Percentiles rank a stretch among this genome's conserved stretches.
phyloP scores from a whole-genome alignment of 305 asterid genomes.

The Salvia sclarea region DNA sequence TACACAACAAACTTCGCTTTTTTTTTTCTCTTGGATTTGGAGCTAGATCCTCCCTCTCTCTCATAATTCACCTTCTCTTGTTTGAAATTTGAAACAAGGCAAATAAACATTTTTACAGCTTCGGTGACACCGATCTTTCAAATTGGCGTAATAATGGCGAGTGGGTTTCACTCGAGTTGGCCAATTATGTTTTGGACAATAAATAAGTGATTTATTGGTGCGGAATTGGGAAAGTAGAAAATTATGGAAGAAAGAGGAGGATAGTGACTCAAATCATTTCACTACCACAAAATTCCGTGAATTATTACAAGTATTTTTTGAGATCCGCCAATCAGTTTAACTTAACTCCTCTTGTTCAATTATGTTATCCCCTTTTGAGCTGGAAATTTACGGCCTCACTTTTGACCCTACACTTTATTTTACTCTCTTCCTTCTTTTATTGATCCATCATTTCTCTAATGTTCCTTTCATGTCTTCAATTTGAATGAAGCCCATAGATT shows the following conservation, averaged over 20 bases:
- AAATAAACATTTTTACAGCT: too few relatives aligned
- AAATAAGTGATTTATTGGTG: neutral
- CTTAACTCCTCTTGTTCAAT: constrained; percentile 20
- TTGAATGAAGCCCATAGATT: neutral
- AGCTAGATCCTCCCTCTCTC: neutral
- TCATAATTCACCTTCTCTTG: neutral
- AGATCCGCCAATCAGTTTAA: constrained; percentile 18
- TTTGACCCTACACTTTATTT: neutral
- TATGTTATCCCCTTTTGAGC: constrained; percentile 12
- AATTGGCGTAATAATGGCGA: neutral
- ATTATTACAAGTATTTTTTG: constrained; percentile 17
- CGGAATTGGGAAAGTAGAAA: constrained; percentile 19
- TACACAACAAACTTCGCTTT: constrained; percentile 36
- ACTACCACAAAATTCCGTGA: constrained; percentile 32
- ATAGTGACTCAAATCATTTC: constrained; percentile 33
- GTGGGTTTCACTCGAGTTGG: neutral
- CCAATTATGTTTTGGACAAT: neutral
- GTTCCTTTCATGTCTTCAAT: neutral
- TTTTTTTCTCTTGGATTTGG: constrained; percentile 9
- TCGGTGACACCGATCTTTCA: neutral
- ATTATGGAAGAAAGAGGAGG: constrained; percentile 11
- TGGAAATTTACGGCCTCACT: neutral
- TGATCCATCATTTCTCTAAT: neutral
- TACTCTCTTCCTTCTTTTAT: neutral
- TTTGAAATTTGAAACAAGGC: too few relatives aligned